Percentiles rank a stretch among this genome's conserved stretches.
Conservation (phyloP, 139 green algal species). For the Volvox reticuliferus region DNA sequence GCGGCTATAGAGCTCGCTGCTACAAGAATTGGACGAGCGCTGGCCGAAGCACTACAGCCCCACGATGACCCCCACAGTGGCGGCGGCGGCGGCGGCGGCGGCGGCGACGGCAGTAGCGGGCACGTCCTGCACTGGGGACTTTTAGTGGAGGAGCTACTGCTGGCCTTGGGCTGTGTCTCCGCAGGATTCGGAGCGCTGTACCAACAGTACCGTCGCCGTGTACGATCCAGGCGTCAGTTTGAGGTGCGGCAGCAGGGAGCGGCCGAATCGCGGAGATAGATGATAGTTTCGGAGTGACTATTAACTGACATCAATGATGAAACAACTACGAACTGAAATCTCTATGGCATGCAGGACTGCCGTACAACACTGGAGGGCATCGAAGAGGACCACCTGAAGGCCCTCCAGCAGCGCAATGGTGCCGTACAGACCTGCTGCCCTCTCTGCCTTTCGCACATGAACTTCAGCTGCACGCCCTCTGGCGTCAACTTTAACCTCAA, state of each 20-base stretch:
- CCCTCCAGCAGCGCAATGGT: not conserved
- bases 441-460: not conserved
- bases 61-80: not conserved
- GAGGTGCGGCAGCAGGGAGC: not conserved
- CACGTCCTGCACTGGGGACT: not conserved
- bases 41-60: slow-evolving; percentile 58
- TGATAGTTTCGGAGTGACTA: not conserved
- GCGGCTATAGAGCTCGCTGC: slow-evolving; percentile 65
- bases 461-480: not conserved
- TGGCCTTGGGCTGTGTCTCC: not conserved
- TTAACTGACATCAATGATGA: too few relatives aligned
- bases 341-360: not conserved
- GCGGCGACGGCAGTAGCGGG: not conserved
- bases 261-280: not conserved
- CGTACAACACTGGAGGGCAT: not conserved
- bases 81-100: slow-evolving; percentile 8
- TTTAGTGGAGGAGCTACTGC: not conserved
- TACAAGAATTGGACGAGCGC: slow-evolving; percentile 66
- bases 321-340: too few relatives aligned
- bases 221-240: not conserved
- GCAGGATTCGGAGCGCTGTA: not conserved
- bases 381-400: not conserved
- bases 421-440: not conserved
- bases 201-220: not conserved
- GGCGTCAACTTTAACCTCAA: not conserved